Conservation (phyloP, 2,329 filamentous ascomycete species). For the Teratosphaeria nubilosa region DNA sequence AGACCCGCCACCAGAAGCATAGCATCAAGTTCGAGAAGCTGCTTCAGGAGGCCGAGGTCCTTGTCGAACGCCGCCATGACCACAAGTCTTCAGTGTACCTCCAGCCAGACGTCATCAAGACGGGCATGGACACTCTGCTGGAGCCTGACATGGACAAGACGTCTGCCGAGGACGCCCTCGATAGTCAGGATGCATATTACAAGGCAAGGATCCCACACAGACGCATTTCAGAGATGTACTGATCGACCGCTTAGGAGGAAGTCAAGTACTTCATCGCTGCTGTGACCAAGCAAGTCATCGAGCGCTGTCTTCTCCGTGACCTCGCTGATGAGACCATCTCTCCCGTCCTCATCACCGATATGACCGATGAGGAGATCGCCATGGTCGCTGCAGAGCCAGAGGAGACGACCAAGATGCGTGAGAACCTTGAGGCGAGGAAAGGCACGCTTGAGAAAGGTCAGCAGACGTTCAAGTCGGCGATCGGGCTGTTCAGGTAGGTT, state of each 20-base stretch:
- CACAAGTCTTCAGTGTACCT: not conserved
- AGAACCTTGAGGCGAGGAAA: conserved; percentile 20
- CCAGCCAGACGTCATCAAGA: conserved; percentile 5
- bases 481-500: conserved; percentile 3
- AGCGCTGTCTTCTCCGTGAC: conserved; percentile 27
- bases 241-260: conserved; percentile 17
- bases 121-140: conserved; percentile 22
- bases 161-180: conserved; percentile 27
- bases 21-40: conserved; percentile 6
- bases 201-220: conserved; percentile 15
- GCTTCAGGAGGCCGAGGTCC: conserved; percentile 5
- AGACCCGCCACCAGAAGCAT: conserved; percentile 8
- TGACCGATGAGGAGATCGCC: conserved; percentile 27
- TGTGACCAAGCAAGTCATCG: conserved; percentile 29
- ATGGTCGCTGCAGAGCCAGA: conserved; percentile 27
- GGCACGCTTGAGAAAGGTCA: conserved; percentile 27
- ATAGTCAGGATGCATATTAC: conserved; percentile 28
- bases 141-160: conserved; percentile 26
- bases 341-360: conserved; percentile 19
- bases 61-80: not conserved
- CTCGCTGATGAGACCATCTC: conserved; percentile 23
- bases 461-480: conserved; percentile 19
- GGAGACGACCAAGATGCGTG: conserved; percentile 19
- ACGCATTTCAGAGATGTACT: not conserved
- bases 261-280: conserved; percentile 27